Evolutionary conservation across 768 basidiomycete genomes (phyloP).

Genomic region (Leucosporidium yakuticum): DNA sequence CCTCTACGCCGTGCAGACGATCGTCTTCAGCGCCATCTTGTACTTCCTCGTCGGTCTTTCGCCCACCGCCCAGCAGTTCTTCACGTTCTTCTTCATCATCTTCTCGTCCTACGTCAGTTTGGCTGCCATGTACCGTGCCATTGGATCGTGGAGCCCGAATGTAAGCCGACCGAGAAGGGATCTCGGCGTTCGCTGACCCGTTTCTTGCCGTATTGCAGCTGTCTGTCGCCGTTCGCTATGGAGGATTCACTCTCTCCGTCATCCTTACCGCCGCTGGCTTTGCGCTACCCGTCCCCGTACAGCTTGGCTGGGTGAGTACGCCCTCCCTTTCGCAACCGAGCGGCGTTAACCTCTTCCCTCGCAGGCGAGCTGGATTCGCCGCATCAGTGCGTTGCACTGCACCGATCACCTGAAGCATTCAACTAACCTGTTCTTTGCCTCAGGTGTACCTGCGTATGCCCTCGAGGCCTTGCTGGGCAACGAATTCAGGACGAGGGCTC

Average conservation of each 20-base stretch:
- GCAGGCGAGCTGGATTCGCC: constrained; percentile 19
- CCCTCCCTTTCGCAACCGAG: constrained; percentile 1
- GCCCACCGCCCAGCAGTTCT: constrained; percentile 38
- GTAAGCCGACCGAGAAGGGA: no score
- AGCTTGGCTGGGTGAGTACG: neutral
- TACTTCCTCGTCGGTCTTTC: constrained; percentile 31
- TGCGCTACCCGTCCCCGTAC: constrained; percentile 4
- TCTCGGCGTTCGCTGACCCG: no score
- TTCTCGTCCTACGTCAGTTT: constrained; percentile 12
- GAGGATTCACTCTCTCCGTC: constrained; percentile 6
- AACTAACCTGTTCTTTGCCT: neutral
- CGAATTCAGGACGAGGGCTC: constrained; percentile 32
- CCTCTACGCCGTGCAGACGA: constrained; percentile 20
- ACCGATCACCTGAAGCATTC: neutral
- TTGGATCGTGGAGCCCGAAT: constrained; percentile 19
- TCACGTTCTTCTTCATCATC: constrained; percentile 31
- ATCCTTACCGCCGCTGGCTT: constrained; percentile 20
- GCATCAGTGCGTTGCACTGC: neutral
- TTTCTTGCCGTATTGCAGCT: constrained; percentile 7
- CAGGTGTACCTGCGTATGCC: constrained; percentile 26
- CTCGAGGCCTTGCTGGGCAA: constrained; percentile 37
- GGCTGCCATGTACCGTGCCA: constrained; percentile 16
- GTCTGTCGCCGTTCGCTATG: constrained; percentile 20
- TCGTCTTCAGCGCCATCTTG: constrained; percentile 30
- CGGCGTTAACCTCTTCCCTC: no score